These are phyloP conservation scores for Tilletia horrida DNA, from an alignment of 1,284 basidiomycete species.

Conservation along the genomic window DNA sequence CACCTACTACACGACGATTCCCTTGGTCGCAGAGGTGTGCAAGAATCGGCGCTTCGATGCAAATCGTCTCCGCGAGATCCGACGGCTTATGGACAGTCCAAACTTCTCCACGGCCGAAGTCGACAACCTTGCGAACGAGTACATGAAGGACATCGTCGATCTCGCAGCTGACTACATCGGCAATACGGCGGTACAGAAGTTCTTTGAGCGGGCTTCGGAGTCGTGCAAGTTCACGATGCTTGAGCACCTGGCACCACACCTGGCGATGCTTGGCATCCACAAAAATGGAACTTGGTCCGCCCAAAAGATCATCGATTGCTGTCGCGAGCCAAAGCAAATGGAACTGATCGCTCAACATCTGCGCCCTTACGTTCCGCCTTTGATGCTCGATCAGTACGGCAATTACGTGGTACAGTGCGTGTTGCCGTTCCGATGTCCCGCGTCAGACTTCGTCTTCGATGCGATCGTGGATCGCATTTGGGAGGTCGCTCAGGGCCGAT, in stretches of 20 bases:
- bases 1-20: constrained; percentile 48
- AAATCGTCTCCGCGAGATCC: constrained; percentile 87
- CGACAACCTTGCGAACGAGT: constrained; percentile 81
- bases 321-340: constrained; percentile 82
- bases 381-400: constrained; percentile 91
- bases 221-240: constrained; percentile 79
- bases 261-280: constrained; percentile 97
- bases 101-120: constrained; percentile 80
- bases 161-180: constrained; percentile 98
- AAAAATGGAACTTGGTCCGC: constrained; percentile 99
- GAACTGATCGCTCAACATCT: constrained; percentile 79
- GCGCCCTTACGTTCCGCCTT: constrained; percentile 83
- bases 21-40: constrained; percentile 42
- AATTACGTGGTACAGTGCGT: constrained; percentile 98
- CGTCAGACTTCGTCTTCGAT: constrained; percentile 93
- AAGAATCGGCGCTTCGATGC: constrained; percentile 72
- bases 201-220: constrained; percentile 85
- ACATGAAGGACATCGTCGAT: constrained; percentile 76
- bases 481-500: constrained; percentile 93
- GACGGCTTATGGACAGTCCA: constrained; percentile 80
- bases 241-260: constrained; percentile 84
- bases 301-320: constrained; percentile 83
- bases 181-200: constrained; percentile 94
- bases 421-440: constrained; percentile 81
- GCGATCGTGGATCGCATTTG: constrained; percentile 97